Conservation (phyloP, 2,329 filamentous ascomycete genomes). For the Balansia obtecta region DNA sequence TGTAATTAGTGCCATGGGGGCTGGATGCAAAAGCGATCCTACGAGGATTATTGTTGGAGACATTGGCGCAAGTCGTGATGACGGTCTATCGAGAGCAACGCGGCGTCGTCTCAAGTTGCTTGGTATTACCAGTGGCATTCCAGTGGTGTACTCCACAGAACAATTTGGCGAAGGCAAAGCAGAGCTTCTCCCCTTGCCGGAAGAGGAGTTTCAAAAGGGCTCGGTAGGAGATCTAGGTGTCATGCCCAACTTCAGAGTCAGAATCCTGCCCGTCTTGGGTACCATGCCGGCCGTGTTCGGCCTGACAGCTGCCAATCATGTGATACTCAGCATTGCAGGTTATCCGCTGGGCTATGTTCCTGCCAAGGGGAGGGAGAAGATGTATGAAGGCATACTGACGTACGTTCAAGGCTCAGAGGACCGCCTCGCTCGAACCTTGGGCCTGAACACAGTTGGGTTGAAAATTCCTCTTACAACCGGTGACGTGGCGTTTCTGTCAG, state of each 20-base stretch:
- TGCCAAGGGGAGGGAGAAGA: conserved; percentile 74
- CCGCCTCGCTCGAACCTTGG: conserved; percentile 44
- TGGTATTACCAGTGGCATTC: conserved; percentile 75
- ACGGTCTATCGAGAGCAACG: conserved; percentile 76
- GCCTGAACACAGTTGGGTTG: conserved; percentile 45
- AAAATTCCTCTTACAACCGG: conserved; percentile 65
- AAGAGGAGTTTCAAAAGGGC: conserved; percentile 81
- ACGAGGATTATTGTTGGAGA: conserved; percentile 84
- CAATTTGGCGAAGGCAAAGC: conserved; percentile 85
- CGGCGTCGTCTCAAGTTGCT: conserved; percentile 63
- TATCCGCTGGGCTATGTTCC: conserved; percentile 81
- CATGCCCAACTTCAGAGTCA: conserved; percentile 80
- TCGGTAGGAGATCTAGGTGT: conserved; percentile 77
- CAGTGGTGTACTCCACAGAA: conserved; percentile 86
- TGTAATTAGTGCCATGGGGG: conserved; percentile 92
- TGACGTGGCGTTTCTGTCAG: conserved; percentile 78
- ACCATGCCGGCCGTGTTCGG: conserved; percentile 98
- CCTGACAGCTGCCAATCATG: conserved; percentile 80
- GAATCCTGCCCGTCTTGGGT: conserved; percentile 88
- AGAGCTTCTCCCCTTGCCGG: conserved; percentile 70
- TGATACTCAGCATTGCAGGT: conserved; percentile 68
- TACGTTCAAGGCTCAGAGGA: conserved; percentile 69
- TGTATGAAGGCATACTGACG: conserved; percentile 76
- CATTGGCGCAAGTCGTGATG: conserved; percentile 77
- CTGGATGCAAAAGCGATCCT: conserved; percentile 79